These are phyloP conservation scores for Teratosphaeria zuluensis DNA, from an alignment of 2,329 filamentous ascomycete genomes.

Conservation along the genomic window DNA sequence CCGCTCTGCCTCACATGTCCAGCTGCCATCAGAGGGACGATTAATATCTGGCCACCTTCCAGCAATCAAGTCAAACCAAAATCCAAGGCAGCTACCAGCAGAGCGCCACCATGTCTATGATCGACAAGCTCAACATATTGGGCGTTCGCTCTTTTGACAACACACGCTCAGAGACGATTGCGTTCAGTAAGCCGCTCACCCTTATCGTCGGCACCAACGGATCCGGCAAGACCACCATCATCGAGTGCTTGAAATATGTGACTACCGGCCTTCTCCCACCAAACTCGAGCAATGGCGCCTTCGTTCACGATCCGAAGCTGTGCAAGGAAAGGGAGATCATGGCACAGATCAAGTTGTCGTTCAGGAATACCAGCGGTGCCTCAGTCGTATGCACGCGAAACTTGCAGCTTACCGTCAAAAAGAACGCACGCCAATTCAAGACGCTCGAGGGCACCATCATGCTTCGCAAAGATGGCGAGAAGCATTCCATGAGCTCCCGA, in stretches of 20 bases:
- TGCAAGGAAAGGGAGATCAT: slow-evolving; percentile 78
- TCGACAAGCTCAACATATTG: slow-evolving; percentile 80
- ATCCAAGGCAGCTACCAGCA: not conserved
- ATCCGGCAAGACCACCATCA: slow-evolving; percentile 97
- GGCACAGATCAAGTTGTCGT: slow-evolving; percentile 84
- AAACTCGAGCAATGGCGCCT: slow-evolving; percentile 79
- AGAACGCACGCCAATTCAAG: slow-evolving; percentile 60
- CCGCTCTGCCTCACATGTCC: not conserved
- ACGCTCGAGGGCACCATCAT: slow-evolving; percentile 73
- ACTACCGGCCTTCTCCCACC: slow-evolving; percentile 90
- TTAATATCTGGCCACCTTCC: too few species aligned
- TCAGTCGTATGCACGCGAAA: slow-evolving; percentile 77
- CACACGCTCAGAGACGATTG: slow-evolving; percentile 62
- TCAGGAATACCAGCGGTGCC: slow-evolving; percentile 66
- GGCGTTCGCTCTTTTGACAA: slow-evolving; percentile 85
- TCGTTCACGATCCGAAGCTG: slow-evolving; percentile 95
- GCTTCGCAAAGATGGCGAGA: slow-evolving; percentile 70
- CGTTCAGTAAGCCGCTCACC: slow-evolving; percentile 83
- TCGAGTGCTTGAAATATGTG: slow-evolving; percentile 96
- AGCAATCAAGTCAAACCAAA: too few species aligned
- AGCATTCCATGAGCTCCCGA: slow-evolving; percentile 66
- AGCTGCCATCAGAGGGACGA: too few species aligned
- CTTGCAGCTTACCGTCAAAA: slow-evolving; percentile 79
- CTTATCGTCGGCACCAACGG: slow-evolving; percentile 96
- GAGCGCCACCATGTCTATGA: slow-evolving; percentile 44